Percentiles rank a stretch among this genome's conserved stretches.
These are phyloP conservation scores for Dioscorea cayenensis DNA, from an alignment of 116 monocot species.

Conservation along the genomic window DNA sequence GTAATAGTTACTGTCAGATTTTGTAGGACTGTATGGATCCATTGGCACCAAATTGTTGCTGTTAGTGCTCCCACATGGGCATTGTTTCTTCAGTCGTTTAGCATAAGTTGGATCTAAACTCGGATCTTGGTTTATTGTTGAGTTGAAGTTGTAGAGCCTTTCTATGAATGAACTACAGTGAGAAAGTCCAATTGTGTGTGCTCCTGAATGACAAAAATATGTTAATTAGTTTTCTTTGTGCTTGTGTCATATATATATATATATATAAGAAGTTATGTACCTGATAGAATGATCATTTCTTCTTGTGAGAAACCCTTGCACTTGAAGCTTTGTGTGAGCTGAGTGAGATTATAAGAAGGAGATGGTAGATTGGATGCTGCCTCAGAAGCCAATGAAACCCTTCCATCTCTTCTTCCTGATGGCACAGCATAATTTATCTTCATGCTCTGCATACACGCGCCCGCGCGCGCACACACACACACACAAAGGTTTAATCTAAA, in stretches of 20 bases:
- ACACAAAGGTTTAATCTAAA: too few species aligned
- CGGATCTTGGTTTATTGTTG: conserved; percentile 27
- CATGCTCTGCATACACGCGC: conserved; percentile 19
- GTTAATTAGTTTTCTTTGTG: too few species aligned
- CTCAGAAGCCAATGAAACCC: conserved; percentile 36
- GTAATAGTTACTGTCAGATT: conserved; percentile 41
- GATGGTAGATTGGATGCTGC: conserved; percentile 37
- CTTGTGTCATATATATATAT: too few species aligned
- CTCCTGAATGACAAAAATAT: conserved; percentile 10
- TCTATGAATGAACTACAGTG: conserved; percentile 33
- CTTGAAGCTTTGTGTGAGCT: conserved; percentile 41
- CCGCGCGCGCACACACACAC: too few species aligned
- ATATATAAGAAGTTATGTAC: conserved; percentile 1
- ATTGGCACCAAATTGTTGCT: conserved; percentile 24
- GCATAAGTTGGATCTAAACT: conserved; percentile 30
- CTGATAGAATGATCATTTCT: conserved; percentile 72
- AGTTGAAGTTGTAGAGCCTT: conserved; percentile 43
- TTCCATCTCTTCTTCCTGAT: conserved; percentile 67
- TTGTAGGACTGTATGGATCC: conserved; percentile 23
- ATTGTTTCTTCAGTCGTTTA: conserved; percentile 18
- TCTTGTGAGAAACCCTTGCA: conserved; percentile 46
- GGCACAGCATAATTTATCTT: conserved; percentile 36
- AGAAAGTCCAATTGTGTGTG: conserved; percentile 32
- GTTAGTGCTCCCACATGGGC: conserved; percentile 17
- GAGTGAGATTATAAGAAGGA: conserved; percentile 20